Percentiles rank a stretch among this genome's conserved stretches.
phyloP scores from a whole-genome alignment of 202 grass and related monocot species.

The Schoenoplectus triqueter region DNA sequence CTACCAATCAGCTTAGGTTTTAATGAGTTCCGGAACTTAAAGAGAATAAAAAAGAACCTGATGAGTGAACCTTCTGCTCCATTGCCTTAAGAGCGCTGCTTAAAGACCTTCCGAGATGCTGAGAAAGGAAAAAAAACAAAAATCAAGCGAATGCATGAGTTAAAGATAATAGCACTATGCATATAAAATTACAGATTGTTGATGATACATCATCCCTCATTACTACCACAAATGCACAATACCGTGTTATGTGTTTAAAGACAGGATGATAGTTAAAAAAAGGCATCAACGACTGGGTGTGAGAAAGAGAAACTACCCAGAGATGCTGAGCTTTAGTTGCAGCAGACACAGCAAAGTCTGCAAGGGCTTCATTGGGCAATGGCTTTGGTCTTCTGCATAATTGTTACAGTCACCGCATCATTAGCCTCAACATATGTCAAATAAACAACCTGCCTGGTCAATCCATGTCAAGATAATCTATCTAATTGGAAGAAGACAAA shows the following conservation, averaged over 20 bases:
- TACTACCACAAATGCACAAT: background rate
- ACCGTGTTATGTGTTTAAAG: constrained; percentile 5
- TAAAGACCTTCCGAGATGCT: constrained; percentile 88
- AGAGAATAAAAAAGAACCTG: constrained; percentile 48
- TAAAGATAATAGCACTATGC: constrained; percentile 14
- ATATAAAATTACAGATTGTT: constrained; percentile 8
- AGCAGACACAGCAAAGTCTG: constrained; percentile 81
- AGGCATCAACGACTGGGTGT: background rate
- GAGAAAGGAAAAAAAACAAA: constrained; percentile 26
- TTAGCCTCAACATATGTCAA: constrained; percentile 88
- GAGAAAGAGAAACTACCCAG: constrained; percentile 51
- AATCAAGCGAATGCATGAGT: constrained; percentile 18
- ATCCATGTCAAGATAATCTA: background rate
- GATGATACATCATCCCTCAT: constrained; percentile 10
- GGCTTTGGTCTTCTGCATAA: constrained; percentile 77
- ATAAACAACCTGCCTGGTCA: constrained; percentile 4
- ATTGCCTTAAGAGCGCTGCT: constrained; percentile 76
- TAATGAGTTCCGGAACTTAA: constrained; percentile 12
- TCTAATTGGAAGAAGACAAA: background rate
- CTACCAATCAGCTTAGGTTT: background rate
- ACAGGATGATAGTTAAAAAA: background rate
- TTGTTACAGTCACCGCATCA: constrained; percentile 66
- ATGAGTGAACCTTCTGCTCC: constrained; percentile 86
- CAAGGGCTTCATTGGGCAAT: constrained; percentile 64
- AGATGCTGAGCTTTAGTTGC: constrained; percentile 88